Evolutionary conservation across 2,329 filamentous ascomycete species (phyloP).

Genomic region (Trichoderma harzianum): DNA sequence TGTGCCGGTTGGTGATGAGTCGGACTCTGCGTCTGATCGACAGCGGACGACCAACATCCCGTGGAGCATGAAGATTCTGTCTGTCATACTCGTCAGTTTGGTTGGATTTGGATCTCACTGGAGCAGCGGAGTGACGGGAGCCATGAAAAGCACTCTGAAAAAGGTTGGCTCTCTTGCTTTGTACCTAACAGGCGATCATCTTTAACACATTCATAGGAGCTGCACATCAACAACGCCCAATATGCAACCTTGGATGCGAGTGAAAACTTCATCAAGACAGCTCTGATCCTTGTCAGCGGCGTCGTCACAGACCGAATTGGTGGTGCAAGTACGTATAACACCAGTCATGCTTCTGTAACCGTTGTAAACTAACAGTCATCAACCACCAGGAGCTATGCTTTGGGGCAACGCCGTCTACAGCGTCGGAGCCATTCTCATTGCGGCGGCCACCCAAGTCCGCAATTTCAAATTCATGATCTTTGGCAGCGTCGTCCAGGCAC

Average conservation of each 20-base stretch:
- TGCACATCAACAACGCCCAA: constrained; percentile 57
- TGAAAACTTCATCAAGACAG: constrained; percentile 59
- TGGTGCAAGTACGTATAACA: constrained; percentile 43
- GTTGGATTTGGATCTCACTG: constrained; percentile 60
- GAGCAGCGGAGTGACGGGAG: constrained; percentile 58
- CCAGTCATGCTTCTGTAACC: not conserved
- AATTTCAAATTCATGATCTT: constrained; percentile 60
- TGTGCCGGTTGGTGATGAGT: not conserved
- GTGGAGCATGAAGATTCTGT: constrained; percentile 9
- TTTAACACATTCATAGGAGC: constrained; percentile 33
- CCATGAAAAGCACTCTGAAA: constrained; percentile 60
- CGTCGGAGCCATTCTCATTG: constrained; percentile 56
- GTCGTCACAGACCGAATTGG: constrained; percentile 57
- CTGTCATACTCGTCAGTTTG: constrained; percentile 22
- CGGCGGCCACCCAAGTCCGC: constrained; percentile 53
- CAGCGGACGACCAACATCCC: not conserved
- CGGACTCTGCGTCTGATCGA: not conserved
- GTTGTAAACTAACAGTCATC: not conserved
- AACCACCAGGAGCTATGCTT: constrained; percentile 45
- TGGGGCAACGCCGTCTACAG: constrained; percentile 61
- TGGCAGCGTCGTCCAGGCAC: constrained; percentile 51
- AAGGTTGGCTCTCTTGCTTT: constrained; percentile 36
- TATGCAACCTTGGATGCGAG: constrained; percentile 58
- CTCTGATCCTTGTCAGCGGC: constrained; percentile 52
- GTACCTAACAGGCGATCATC: not conserved